These are phyloP conservation scores for Leptographium galeiforme DNA, from an alignment of 2,329 filamentous ascomycete species.

Conservation along the genomic window DNA sequence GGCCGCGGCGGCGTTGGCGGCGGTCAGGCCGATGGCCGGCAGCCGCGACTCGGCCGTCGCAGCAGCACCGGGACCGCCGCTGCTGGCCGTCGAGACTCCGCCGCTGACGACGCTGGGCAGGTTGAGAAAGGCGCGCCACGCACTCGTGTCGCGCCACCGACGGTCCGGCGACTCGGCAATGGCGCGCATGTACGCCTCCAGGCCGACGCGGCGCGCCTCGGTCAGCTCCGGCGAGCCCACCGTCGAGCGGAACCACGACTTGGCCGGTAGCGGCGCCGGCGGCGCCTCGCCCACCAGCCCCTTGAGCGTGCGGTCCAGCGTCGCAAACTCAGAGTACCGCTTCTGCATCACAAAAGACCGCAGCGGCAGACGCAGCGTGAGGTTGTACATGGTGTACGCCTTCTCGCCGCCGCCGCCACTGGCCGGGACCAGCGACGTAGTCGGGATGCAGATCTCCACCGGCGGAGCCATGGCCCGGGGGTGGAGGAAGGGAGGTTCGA, in stretches of 20 bases:
- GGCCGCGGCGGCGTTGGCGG: conserved; percentile 27
- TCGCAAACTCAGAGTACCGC: conserved; percentile 67
- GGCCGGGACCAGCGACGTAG: conserved; percentile 41
- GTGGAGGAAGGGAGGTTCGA: too few relatives aligned
- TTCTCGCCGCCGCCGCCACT: conserved; percentile 42
- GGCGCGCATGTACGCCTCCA: conserved; percentile 59
- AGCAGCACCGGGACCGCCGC: conserved; percentile 4
- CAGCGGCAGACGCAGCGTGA: conserved; percentile 62
- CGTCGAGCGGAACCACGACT: conserved; percentile 67
- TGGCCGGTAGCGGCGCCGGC: conserved; percentile 53
- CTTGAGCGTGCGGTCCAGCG: conserved; percentile 50
- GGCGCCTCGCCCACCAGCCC: conserved; percentile 48
- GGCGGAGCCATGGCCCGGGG: conserved; percentile 42
- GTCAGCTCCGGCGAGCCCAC: conserved; percentile 56
- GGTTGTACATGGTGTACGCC: conserved; percentile 65
- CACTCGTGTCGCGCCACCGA: conserved; percentile 59
- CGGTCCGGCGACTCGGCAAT: conserved; percentile 63
- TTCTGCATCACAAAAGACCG: conserved; percentile 65
- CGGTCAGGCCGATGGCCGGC: conserved; percentile 21
- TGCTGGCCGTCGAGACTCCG: conserved; percentile 6
- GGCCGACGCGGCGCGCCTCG: conserved; percentile 51
- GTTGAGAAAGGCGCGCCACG: conserved; percentile 62
- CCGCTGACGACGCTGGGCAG: conserved; percentile 31
- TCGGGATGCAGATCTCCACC: conserved; percentile 53
- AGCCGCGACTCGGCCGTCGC: conserved; percentile 22